Conservation (phyloP, 257 asterid species). For the Haberlea rhodopensis region DNA sequence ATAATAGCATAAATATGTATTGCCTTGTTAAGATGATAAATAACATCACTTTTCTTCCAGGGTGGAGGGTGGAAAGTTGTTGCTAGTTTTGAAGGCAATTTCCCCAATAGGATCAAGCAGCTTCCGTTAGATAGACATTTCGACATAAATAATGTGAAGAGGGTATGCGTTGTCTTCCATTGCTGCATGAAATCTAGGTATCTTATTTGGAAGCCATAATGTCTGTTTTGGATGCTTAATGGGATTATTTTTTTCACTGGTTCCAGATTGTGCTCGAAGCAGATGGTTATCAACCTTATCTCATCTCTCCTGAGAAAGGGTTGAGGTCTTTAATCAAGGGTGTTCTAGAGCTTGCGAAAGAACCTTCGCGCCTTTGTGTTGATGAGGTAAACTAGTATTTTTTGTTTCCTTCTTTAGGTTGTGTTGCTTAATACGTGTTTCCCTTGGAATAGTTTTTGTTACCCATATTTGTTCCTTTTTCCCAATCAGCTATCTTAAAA, state of each 20-base stretch:
- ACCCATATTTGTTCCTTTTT: neutral
- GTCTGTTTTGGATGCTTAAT: neutral
- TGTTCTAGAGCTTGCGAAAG: slow-evolving; percentile 82
- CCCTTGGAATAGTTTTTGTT: slow-evolving; percentile 10
- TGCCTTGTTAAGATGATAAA: slow-evolving; percentile 16
- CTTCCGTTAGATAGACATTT: slow-evolving; percentile 93
- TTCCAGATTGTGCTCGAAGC: slow-evolving; percentile 80
- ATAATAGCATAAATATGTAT: neutral
- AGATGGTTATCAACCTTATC: slow-evolving; percentile 90
- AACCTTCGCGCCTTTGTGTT: slow-evolving; percentile 82
- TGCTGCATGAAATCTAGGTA: neutral
- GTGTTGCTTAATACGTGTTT: neutral
- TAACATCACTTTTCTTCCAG: slow-evolving; percentile 38
- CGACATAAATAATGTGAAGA: slow-evolving; percentile 72
- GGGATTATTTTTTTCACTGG: slow-evolving; percentile 29
- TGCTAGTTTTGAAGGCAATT: slow-evolving; percentile 95
- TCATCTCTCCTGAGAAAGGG: slow-evolving; percentile 81
- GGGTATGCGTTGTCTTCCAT: slow-evolving; percentile 45
- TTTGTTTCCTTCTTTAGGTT: neutral
- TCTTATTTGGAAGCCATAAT: slow-evolving; percentile 9
- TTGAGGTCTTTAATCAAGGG: slow-evolving; percentile 72
- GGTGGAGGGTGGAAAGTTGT: slow-evolving; percentile 99
- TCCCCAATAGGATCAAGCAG: slow-evolving; percentile 91
- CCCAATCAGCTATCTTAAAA: neutral
- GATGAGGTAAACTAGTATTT: slow-evolving; percentile 55